Evolutionary conservation across 306 rosid genomes (phyloP).

Genomic region (Malus domestica): DNA sequence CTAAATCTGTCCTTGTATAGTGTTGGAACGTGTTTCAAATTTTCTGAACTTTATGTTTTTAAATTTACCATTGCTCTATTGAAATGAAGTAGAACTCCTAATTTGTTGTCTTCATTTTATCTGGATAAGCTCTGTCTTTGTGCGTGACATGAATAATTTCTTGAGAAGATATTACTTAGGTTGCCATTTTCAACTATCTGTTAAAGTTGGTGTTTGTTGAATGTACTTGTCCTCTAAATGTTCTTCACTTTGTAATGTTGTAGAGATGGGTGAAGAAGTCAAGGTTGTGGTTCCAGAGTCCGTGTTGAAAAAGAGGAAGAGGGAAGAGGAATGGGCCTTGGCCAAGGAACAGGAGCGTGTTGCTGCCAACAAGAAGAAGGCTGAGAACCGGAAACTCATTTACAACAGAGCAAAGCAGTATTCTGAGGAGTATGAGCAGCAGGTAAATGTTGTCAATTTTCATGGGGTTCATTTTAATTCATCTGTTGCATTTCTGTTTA

Average conservation of each 20-base stretch:
- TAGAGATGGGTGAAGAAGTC: constrained; percentile 58
- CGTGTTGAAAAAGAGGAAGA: constrained; percentile 70
- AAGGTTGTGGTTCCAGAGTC: constrained; percentile 64
- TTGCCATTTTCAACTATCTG: neutral
- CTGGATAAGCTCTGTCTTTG: neutral
- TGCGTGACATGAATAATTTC: neutral
- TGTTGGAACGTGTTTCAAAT: neutral
- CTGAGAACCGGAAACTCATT: constrained; percentile 58
- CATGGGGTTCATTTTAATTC: neutral
- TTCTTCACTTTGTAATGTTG: neutral
- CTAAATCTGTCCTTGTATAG: neutral
- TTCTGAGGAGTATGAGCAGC: constrained; percentile 44
- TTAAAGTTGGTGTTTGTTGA: neutral
- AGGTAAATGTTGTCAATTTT: constrained; percentile 28
- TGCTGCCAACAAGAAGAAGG: constrained; percentile 55
- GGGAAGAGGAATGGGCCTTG: constrained; percentile 76
- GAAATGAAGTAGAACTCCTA: neutral
- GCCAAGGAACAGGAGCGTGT: constrained; percentile 45
- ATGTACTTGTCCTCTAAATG: neutral
- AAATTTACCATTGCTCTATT: neutral
- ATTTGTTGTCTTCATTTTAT: neutral
- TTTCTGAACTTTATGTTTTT: neutral
- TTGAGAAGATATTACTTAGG: neutral
- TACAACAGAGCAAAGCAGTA: constrained; percentile 64
- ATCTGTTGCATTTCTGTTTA: neutral